Evolutionary conservation across 108 stramenopile genomes (phyloP).

Genomic region (Fragilaria crotonensis): DNA sequence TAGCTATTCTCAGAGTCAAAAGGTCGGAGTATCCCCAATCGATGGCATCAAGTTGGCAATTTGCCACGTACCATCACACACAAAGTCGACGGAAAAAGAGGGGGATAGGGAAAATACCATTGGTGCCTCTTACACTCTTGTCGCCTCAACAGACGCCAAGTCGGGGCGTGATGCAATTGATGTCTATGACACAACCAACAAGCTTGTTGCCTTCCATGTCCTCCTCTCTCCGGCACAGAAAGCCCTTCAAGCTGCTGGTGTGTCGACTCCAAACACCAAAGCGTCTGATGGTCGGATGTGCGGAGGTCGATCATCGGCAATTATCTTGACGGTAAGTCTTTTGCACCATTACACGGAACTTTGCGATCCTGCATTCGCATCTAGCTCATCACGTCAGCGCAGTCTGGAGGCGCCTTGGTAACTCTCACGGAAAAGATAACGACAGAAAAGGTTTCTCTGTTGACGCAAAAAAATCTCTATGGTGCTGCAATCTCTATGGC

Average conservation of each 20-base stretch:
- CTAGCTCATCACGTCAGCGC: background rate
- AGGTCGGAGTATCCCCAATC: constrained; percentile 66
- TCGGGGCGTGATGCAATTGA: constrained; percentile 80
- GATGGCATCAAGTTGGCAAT: constrained; percentile 69
- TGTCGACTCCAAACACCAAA: constrained; percentile 41
- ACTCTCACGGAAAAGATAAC: constrained; percentile 83
- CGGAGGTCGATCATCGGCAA: constrained; percentile 62
- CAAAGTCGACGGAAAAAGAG: background rate
- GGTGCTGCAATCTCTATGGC: constrained; percentile 91
- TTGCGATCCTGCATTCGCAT: too few relatives aligned
- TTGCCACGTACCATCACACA: constrained; percentile 54
- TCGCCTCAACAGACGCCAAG: constrained; percentile 75
- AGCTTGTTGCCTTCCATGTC: constrained; percentile 81
- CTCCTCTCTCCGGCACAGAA: constrained; percentile 73
- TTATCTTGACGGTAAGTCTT: constrained; percentile 43
- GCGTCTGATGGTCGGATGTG: constrained; percentile 27
- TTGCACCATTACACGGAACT: too few relatives aligned
- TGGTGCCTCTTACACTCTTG: constrained; percentile 61
- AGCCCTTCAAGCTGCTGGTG: constrained; percentile 58
- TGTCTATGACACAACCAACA: constrained; percentile 76
- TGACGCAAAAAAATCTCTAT: constrained; percentile 84
- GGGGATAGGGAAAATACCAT: background rate
- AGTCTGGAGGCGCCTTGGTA: constrained; percentile 74
- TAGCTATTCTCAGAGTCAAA: constrained; percentile 63
- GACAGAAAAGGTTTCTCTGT: constrained; percentile 77